Conservation (phyloP, 2,329 filamentous ascomycete species). For the Neospermospora avenae region DNA sequence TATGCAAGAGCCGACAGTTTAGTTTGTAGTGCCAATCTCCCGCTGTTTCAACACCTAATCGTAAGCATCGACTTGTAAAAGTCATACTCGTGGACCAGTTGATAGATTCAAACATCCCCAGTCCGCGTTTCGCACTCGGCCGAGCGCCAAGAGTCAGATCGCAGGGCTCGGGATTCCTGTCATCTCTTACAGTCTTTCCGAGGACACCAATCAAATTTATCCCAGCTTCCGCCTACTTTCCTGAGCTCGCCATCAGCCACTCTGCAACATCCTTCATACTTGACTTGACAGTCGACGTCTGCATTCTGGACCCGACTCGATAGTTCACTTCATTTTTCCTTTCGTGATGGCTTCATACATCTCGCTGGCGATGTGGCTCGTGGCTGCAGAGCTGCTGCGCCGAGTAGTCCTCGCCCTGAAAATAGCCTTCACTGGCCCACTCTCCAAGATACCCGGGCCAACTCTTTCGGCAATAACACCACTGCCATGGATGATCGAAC, state of each 20-base stretch:
- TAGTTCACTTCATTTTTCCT: not conserved
- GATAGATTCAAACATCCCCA: too few species aligned
- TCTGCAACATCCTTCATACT: not conserved
- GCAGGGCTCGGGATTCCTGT: not conserved
- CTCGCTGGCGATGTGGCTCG: not conserved
- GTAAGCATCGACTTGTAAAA: too few species aligned
- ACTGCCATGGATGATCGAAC: slow-evolving; percentile 16
- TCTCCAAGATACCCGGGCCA: slow-evolving; percentile 24
- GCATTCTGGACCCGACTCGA: too few species aligned
- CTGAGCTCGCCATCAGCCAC: not conserved
- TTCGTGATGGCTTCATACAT: not conserved
- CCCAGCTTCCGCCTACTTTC: not conserved
- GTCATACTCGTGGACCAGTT: too few species aligned
- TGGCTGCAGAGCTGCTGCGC: slow-evolving; percentile 13
- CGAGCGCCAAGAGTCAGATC: not conserved
- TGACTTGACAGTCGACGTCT: not conserved
- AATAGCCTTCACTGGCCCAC: slow-evolving; percentile 17
- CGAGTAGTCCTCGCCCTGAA: slow-evolving; percentile 11
- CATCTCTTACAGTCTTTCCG: not conserved
- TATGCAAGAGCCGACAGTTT: too few species aligned
- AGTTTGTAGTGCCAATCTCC: too few species aligned
- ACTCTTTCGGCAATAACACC: slow-evolving; percentile 12
- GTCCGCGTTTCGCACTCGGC: too few species aligned
- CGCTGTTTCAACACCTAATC: not conserved
- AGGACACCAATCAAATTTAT: not conserved